Conservation (phyloP, 208 protist species). For the Trypanosomatidae sp. region DNA sequence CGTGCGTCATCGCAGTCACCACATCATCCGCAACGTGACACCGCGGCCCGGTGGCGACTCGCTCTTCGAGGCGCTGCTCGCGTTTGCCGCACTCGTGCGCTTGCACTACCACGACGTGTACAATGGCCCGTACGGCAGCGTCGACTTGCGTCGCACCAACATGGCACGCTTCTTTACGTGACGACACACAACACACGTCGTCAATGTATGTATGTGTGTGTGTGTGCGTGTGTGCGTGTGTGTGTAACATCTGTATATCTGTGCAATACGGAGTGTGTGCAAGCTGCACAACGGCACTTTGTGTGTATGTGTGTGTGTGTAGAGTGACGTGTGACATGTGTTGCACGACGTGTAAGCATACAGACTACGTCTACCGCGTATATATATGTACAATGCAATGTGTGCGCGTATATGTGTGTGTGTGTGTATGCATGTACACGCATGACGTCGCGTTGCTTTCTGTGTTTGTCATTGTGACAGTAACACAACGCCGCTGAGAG, state of each 20-base stretch:
- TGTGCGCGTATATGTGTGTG: too few species aligned
- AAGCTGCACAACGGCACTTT: too few species aligned
- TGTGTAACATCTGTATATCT: not conserved
- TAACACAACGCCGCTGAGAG: too few species aligned
- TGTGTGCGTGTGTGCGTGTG: not conserved
- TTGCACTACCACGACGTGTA: slow-evolving; percentile 39
- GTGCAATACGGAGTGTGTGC: not conserved
- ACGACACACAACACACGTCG: too few species aligned
- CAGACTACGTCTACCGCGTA: too few species aligned
- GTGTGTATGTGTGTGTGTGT: too few species aligned
- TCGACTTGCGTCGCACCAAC: slow-evolving; percentile 29
- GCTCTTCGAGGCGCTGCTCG: slow-evolving; percentile 58
- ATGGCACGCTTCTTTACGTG: slow-evolving; percentile 11
- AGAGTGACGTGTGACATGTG: too few species aligned
- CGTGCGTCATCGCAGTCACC: slow-evolving; percentile 21
- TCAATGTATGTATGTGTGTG: not conserved
- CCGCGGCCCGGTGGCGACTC: slow-evolving; percentile 36
- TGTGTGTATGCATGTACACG: too few species aligned
- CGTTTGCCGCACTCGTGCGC: slow-evolving; percentile 41
- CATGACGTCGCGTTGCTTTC: too few species aligned
- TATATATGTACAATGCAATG: too few species aligned
- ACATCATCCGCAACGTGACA: slow-evolving; percentile 2
- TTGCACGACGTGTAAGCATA: too few species aligned
- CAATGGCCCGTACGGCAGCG: slow-evolving; percentile 29
- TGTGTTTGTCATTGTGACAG: too few species aligned